Conservation (phyloP, 208 protist genomes). For the Leptomonas pyrrhocoris region DNA sequence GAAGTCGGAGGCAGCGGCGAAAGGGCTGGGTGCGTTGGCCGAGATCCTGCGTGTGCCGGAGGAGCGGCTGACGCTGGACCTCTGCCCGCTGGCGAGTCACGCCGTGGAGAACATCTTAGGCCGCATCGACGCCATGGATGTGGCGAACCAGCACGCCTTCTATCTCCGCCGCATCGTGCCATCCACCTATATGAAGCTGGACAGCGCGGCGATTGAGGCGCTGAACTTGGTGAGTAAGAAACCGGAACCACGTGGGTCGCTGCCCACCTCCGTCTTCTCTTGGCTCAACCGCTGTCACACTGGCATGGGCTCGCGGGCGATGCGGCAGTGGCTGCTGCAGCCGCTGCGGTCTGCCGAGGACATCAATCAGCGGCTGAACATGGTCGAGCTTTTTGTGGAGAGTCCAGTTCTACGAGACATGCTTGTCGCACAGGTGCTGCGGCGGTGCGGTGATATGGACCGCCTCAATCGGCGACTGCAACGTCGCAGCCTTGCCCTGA, state of each 20-base stretch:
- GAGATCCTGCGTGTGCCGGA: slow-evolving; percentile 88
- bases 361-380: slow-evolving; percentile 93
- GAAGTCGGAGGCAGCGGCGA: slow-evolving; percentile 19
- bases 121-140: slow-evolving; percentile 71
- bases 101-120: slow-evolving; percentile 72
- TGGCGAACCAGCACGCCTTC: slow-evolving; percentile 71
- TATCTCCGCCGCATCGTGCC: slow-evolving; percentile 80
- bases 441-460: slow-evolving; percentile 94
- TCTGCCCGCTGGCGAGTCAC: slow-evolving; percentile 50
- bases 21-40: slow-evolving; percentile 47
- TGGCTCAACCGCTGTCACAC: slow-evolving; percentile 97
- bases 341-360: slow-evolving; percentile 91
- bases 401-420: slow-evolving; percentile 84
- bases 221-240: slow-evolving; percentile 92
- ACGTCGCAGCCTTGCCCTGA: slow-evolving; percentile 71
- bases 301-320: slow-evolving; percentile 94
- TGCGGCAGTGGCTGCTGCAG: slow-evolving; percentile 98
- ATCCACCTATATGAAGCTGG: slow-evolving; percentile 94
- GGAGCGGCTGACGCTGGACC: slow-evolving; percentile 52
- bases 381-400: slow-evolving; percentile 94
- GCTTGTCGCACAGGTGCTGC: slow-evolving; percentile 82
- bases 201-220: slow-evolving; percentile 91
- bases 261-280: slow-evolving; percentile 87
- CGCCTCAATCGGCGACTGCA: slow-evolving; percentile 93
- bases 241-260: slow-evolving; percentile 70